Evolutionary conservation across 345 rosid species (phyloP), one percentile per base, ranked within the genome.

Genomic region (Excoecaria cochinchinensis): DNA sequence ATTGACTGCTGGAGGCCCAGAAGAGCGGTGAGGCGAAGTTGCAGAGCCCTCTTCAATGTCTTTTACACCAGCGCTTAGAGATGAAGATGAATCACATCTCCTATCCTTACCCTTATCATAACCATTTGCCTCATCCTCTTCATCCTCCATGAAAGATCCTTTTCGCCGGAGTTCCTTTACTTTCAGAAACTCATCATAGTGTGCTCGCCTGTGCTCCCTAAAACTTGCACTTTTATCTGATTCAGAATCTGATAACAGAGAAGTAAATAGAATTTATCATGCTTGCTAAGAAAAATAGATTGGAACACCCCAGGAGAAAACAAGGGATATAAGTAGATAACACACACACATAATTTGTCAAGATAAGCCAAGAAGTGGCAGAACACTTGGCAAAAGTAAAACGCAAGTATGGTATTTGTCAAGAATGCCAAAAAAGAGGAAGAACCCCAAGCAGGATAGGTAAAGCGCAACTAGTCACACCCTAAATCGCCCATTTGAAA

Each of bases 151-250:
- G 40, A 89, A 73, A 5, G 98, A 92, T 42, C 95, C 97, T 39
- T 85, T 79, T 19, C 83, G 82, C 76, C 85, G 79, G 75, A 93
- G 89, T 78, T 96, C 98, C 79, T 88, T 92, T 64, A 93, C 95
- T 74, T 84, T 93, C 72, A 74, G 89, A 81, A 88, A 92, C 87
- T 96, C 98, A 69, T 96, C 87, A 67, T 96, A 96, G 74, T 96
- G 99, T 52, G 83, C 95, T 78, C 87, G 83, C 77, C 99, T 86
- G 44, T 81, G 99, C 81, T 90, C 97, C 81, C 73, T 89, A 80
- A 95, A 95, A 67, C 84, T 86, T 77, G 67, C 79, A 74, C 76
- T 84, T 76, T 74, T 82, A 57, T 71, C 90, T 8, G 81, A 36
- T 77, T 78, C 90, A 22, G 83, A 77, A 83, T 74, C 90, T 90